phyloP scores from a whole-genome alignment of 176 grass and related monocot species.

The Oryza glaberrima region DNA sequence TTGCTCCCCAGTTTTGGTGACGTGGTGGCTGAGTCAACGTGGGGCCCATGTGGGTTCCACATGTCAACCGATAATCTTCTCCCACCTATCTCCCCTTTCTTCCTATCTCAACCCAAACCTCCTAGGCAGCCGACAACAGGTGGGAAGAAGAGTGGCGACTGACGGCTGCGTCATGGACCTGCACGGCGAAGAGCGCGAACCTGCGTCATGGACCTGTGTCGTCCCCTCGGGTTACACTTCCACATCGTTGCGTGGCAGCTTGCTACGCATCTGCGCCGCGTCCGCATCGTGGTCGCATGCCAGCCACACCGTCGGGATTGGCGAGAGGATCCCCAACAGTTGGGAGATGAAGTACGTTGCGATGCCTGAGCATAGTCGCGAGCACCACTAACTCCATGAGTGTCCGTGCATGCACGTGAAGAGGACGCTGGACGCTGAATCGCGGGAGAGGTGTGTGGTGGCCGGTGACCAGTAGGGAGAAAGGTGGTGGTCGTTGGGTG shows the following conservation, averaged over 20 bases:
- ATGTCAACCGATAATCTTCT: too few relatives aligned
- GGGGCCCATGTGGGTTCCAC: too few relatives aligned
- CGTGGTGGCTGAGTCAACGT: too few relatives aligned
- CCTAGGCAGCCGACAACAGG: too few relatives aligned
- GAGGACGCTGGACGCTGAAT: constrained; percentile 47
- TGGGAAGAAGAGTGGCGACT: too few relatives aligned
- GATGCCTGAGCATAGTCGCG: constrained; percentile 55
- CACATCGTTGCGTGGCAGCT: constrained; percentile 44
- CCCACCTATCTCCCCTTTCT: too few relatives aligned
- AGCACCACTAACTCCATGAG: constrained; percentile 82
- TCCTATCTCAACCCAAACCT: too few relatives aligned
- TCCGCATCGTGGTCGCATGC: constrained; percentile 57
- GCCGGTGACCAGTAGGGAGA: too few relatives aligned
- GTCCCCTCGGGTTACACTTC: constrained; percentile 89
- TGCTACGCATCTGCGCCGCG: constrained; percentile 43
- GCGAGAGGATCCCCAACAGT: constrained; percentile 65
- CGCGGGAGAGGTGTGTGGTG: too few relatives aligned
- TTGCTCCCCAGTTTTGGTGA: too few relatives aligned
- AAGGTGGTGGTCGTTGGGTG: too few relatives aligned
- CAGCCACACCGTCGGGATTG: constrained; percentile 65
- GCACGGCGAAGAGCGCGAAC: constrained; percentile 20
- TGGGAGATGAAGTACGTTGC: constrained; percentile 81
- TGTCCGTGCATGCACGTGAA: constrained; percentile 91
- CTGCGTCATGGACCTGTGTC: constrained; percentile 7
- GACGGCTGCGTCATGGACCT: too few relatives aligned